phyloP scores from a whole-genome alignment of 148 eudicot species.

The Beta vulgaris region DNA sequence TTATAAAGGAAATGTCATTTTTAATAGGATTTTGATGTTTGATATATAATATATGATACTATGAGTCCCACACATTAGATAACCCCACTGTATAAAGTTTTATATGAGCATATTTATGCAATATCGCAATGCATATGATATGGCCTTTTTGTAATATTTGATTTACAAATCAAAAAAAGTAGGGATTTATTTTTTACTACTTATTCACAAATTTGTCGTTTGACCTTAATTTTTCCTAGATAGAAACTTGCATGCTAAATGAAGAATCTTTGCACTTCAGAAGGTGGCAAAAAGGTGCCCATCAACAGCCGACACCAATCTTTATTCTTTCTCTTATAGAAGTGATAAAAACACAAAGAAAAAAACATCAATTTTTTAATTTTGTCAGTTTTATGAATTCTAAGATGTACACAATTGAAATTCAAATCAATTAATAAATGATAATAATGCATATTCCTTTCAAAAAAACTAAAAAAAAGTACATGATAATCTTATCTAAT shows the following conservation, averaged over 20 bases:
- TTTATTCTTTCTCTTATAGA: background rate
- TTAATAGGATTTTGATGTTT: constrained; percentile 6
- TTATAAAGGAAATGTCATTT: background rate
- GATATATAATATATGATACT: background rate
- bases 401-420: no score
- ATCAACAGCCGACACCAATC: constrained; percentile 9
- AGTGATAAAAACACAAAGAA: background rate
- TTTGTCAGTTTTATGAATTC: constrained; percentile 2
- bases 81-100: constrained; percentile 17
- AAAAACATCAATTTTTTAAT: background rate
- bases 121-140: background rate
- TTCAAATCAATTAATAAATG: no score
- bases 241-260: background rate
- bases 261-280: constrained; percentile 18
- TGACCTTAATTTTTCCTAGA: background rate
- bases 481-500: no score
- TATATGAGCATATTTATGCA: constrained; percentile 16
- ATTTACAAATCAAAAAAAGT: constrained; percentile 11
- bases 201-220: constrained; percentile 11
- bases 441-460: no score
- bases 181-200: background rate
- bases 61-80: constrained; percentile 14
- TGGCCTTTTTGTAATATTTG: constrained; percentile 10
- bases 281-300: constrained; percentile 18
- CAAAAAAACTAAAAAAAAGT: no score